Evolutionary conservation across 441 rosid genomes (phyloP).

Genomic region (Pelargonium fulgidum): DNA sequence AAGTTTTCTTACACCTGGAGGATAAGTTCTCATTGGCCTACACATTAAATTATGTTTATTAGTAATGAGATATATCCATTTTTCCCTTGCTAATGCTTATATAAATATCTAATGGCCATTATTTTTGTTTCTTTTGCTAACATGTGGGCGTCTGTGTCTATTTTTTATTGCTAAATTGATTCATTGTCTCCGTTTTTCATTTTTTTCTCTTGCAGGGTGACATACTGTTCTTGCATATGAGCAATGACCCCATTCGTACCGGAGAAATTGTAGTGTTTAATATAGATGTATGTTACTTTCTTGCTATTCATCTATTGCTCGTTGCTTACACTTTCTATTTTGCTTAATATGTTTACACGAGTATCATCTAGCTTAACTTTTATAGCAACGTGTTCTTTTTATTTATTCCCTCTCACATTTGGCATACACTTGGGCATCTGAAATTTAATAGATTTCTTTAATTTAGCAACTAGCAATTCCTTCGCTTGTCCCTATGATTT

Average conservation of each 20-base stretch:
- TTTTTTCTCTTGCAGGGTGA: constrained; percentile 57
- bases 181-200: not conserved
- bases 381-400: not conserved
- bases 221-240: constrained; percentile 67
- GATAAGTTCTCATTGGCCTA: too few species aligned
- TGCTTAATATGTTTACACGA: not conserved
- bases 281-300: constrained; percentile 39
- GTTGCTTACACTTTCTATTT: not conserved
- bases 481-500: not conserved
- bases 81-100: too few species aligned
- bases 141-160: too few species aligned
- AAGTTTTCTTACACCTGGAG: too few species aligned
- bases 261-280: constrained; percentile 85
- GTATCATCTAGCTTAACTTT: not conserved
- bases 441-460: not conserved
- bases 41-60: too few species aligned
- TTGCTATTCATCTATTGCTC: not conserved
- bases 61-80: too few species aligned
- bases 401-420: not conserved
- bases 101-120: too few species aligned
- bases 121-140: too few species aligned
- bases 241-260: constrained; percentile 64
- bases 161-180: too few species aligned
- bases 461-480: not conserved
- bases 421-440: not conserved